Evolutionary conservation across 441 rosid species (phyloP).

Genomic region (Melastoma candidum): DNA sequence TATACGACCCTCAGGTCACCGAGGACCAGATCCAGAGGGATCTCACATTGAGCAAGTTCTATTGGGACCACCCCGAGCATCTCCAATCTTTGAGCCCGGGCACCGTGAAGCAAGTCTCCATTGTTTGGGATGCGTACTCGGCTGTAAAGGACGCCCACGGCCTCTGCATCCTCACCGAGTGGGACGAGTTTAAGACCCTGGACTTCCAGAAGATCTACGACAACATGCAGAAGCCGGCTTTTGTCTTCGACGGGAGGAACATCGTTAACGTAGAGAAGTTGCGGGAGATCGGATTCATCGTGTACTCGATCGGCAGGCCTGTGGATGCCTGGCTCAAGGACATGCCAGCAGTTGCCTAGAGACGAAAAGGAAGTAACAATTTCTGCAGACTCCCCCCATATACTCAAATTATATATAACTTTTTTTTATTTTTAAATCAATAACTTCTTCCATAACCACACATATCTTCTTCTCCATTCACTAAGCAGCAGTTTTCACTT

Average conservation of each 20-base stretch:
- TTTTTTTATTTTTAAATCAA: too few relatives aligned
- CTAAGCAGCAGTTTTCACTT: too few relatives aligned
- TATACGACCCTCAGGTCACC: slow-evolving; percentile 8
- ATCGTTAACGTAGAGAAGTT: slow-evolving; percentile 47
- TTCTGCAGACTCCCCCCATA: too few relatives aligned
- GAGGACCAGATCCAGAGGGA: slow-evolving; percentile 12
- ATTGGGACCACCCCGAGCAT: slow-evolving; percentile 10
- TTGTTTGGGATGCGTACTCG: slow-evolving; percentile 5
- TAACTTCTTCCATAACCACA: too few relatives aligned
- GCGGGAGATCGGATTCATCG: slow-evolving; percentile 88
- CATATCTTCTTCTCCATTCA: too few relatives aligned
- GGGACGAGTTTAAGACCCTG: slow-evolving; percentile 21
- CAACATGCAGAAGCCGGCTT: slow-evolving; percentile 93
- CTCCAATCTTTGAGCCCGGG: slow-evolving; percentile 7
- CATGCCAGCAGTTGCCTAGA: slow-evolving; percentile 87
- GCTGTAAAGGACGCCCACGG: slow-evolving; percentile 11
- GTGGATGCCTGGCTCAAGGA: slow-evolving; percentile 91
- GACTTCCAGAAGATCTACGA: slow-evolving; percentile 68
- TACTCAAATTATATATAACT: too few relatives aligned
- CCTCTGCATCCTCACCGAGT: slow-evolving; percentile 7
- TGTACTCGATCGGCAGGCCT: slow-evolving; percentile 89
- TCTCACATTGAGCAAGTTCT: slow-evolving; percentile 9
- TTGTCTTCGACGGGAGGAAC: slow-evolving; percentile 83
- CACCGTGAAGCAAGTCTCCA: slow-evolving; percentile 5
- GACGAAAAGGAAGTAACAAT: background rate